These are phyloP conservation scores for Starmerella riodocensis DNA, from an alignment of 805 yeast genomes.

Conservation along the genomic window DNA sequence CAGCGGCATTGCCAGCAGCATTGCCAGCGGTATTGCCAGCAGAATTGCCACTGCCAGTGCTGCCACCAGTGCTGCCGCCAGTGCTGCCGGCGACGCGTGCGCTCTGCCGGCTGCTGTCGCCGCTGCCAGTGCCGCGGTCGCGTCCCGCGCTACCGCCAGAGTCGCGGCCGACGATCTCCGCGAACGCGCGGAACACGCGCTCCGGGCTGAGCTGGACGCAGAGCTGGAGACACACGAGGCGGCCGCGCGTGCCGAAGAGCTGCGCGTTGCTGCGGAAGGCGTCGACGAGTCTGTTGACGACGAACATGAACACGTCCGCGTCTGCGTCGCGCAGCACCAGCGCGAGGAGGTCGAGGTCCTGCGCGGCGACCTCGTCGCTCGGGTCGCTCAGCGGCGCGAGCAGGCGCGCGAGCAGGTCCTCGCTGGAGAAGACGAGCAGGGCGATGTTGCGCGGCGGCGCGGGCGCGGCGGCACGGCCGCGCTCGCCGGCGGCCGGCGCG, in stretches of 20 bases:
- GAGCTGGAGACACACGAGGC: conserved; percentile 68
- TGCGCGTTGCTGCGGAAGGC: conserved; percentile 59
- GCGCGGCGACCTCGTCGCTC: conserved; percentile 62
- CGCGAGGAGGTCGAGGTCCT: conserved; percentile 58
- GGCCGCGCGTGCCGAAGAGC: conserved; percentile 58
- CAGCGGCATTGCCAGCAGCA: too few relatives aligned
- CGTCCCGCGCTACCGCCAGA: neutral
- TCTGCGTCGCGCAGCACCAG: conserved; percentile 59
- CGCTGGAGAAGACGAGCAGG: too few relatives aligned
- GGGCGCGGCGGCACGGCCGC: conserved; percentile 27
- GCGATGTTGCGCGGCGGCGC: too few relatives aligned
- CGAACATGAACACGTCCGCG: conserved; percentile 61
- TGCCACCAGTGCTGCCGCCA: neutral
- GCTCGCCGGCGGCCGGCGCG: conserved; percentile 31
- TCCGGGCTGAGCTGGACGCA: conserved; percentile 74
- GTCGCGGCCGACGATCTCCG: conserved; percentile 45
- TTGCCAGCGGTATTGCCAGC: too few relatives aligned
- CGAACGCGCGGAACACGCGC: conserved; percentile 65
- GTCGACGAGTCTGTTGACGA: conserved; percentile 55
- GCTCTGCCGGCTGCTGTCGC: neutral
- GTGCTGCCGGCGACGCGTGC: neutral
- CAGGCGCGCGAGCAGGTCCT: conserved; percentile 30
- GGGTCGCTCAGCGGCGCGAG: conserved; percentile 62
- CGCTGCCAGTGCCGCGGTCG: neutral
- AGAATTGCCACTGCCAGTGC: too few relatives aligned